phyloP scores from a whole-genome alignment of 805 yeast genomes.

The Cyberlindnera amylophila region DNA sequence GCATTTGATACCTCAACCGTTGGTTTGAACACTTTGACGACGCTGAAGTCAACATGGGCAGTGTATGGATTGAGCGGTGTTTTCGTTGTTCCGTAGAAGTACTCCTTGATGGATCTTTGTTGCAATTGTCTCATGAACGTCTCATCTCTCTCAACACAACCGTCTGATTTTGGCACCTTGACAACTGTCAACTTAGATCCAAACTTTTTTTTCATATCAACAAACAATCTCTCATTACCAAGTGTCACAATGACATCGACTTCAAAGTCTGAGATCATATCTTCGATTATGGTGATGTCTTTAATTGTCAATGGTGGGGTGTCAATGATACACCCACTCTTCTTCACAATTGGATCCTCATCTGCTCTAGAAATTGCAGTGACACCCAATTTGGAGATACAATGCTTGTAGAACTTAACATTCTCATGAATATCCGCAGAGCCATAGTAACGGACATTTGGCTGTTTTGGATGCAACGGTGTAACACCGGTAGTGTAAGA shows the following conservation, averaged over 20 bases:
- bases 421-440: slow-evolving; percentile 57
- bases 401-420: slow-evolving; percentile 26
- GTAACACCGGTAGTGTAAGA: slow-evolving; percentile 74
- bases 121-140: slow-evolving; percentile 65
- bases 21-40: slow-evolving; percentile 62
- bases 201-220: slow-evolving; percentile 56
- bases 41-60: slow-evolving; percentile 63
- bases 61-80: slow-evolving; percentile 81
- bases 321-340: slow-evolving; percentile 66
- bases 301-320: slow-evolving; percentile 61
- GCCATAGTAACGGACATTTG: slow-evolving; percentile 80
- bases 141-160: slow-evolving; percentile 73
- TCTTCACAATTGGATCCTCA: slow-evolving; percentile 42
- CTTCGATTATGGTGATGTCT: slow-evolving; percentile 49
- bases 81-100: slow-evolving; percentile 76
- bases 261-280: slow-evolving; percentile 55
- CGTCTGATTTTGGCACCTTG: slow-evolving; percentile 69
- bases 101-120: slow-evolving; percentile 75
- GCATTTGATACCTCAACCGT: slow-evolving; percentile 11
- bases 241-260: slow-evolving; percentile 59
- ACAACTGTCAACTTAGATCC: slow-evolving; percentile 37
- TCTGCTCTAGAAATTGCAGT: slow-evolving; percentile 41
- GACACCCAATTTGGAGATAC: slow-evolving; percentile 30
- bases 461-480: slow-evolving; percentile 80
- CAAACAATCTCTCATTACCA: slow-evolving; percentile 69